Base-by-base conservation (phyloP, 805 yeast genomes). In the Candida jianshihensis region DNA sequence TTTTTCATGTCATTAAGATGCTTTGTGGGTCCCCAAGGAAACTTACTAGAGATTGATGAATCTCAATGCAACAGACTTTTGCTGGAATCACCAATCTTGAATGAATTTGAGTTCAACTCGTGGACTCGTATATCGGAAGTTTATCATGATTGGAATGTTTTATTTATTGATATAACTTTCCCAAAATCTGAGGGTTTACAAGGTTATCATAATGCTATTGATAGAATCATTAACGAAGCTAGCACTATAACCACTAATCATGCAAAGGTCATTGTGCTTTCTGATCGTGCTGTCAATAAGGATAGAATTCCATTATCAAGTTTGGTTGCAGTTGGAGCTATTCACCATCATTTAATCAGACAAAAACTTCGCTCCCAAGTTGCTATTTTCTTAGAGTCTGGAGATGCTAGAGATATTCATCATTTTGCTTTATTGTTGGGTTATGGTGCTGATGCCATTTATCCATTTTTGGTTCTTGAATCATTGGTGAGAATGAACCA, bases 21-120 rank as follows among this genome's bases (percentile, higher is more conserved):
- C 65, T 87, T 84, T 61, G 80, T 90, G 53, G 98, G 98, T 38
- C 97, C 97, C n/a, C 97, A 92, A 62, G 97, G 96, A 40, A 90
- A 90, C 59, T 65, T 90, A 46, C 73, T 90, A 54, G 97, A 92
- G 61, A 87, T 88, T 89, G 79, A 81, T 54, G 80, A 96, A 9
- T 70, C 73, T 39, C 97, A 92, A 67, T 90, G 97, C 71, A 83
- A 89, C 66, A 73, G 97, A 49, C 70, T 90, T 54, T 65, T 82
- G 45, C 69, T 90, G 59, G 75, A 76, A 36, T 81, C 96, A 18
- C 98, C 98, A 39, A 76, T 90, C 30, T 65, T 90, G 49, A 69
- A 83, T 18, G 71, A 78, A 56, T 66, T 71, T 44, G 94, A 92
- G 60, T 73, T 88, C 49, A 64, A 63, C 31, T 94, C 97, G 16